Base-by-base conservation (phyloP, 345 rosid genomes). In the Chamaenerion angustifolium region DNA sequence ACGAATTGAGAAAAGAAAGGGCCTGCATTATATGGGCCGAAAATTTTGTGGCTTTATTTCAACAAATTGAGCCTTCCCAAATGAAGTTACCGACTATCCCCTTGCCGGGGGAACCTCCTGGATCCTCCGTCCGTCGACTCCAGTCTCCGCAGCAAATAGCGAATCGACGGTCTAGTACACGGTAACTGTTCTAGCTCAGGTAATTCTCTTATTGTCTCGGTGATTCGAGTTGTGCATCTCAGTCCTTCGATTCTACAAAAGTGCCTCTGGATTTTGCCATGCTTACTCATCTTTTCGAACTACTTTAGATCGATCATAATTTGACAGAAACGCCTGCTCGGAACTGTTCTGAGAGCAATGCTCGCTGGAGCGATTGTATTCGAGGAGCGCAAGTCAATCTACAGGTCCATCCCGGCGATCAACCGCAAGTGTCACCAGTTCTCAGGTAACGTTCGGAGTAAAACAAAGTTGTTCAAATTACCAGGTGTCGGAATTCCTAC, bases 251-350 rank as follows among this genome's bases (percentile, higher is more conserved):
- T 8, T 31, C 37, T 31, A 7, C 7, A 31, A 4, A 7, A 3
- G 10, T 31, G 37, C 37, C 7, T 41, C 19, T 40, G 18, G 6
- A 13, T 11, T 53, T 45, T 18, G 35, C 16, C 11, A 11, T 49
- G 52, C 40, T 25, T 12, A 14, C 17, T 15, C 0, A 50, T 19
- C 21, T 16, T 14, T 1, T 31, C 18, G 6, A 19, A 13, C n/a
- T 16, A 46, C 21, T 40, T 41, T 44, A n/a, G 16, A 0, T 40
- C n/a, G 13, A 13, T 40, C 40, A 25, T 21, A 31, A 14, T 35
- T 14, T 16, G 7, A 58, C 70, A 81, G 88, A 83, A 81, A 67
- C 94, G 95, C 51, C 65, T 92, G 55, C 90, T 87, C 42, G 98
- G 98, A 13, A 73, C 72, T 23, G 66, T 80, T 17, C 61, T 87